A percentile compares a stretch with the other conserved stretches of the same genome.
These are phyloP conservation scores for Escallonia herrerae DNA, from an alignment of 129 eudicot species.

Conservation along the genomic window DNA sequence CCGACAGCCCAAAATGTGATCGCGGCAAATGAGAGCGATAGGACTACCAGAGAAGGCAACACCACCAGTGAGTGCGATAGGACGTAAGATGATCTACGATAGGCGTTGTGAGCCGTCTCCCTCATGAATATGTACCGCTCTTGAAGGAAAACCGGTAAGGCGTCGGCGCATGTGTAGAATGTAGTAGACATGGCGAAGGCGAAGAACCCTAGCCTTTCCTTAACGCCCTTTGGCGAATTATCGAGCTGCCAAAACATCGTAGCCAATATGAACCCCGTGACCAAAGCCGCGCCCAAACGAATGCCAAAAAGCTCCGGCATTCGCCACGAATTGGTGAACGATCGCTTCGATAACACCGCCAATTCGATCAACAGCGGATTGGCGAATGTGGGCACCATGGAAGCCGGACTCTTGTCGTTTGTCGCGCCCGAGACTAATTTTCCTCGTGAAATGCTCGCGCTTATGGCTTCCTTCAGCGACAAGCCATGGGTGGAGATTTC, in stretches of 20 bases:
- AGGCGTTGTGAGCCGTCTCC: conserved; percentile 91
- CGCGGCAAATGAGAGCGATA: conserved; percentile 54
- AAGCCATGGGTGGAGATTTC: conserved; percentile 36
- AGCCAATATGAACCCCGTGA: conserved; percentile 83
- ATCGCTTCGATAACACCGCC: conserved; percentile 45
- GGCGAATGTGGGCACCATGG: conserved; percentile 77
- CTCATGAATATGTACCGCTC: conserved; percentile 95
- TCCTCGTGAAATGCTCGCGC: conserved; percentile 79
- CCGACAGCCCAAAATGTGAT: conserved; percentile 83
- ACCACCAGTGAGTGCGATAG: conserved; percentile 61
- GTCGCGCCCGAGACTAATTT: conserved; percentile 86
- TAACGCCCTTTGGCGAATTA: conserved; percentile 71
- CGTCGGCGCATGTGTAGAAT: conserved; percentile 91
- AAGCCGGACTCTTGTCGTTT: conserved; percentile 24
- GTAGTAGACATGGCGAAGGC: conserved; percentile 98
- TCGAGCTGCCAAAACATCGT: conserved; percentile 89
- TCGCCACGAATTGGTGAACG: conserved; percentile 55
- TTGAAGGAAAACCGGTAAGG: conserved; percentile 83
- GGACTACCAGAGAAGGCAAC: conserved; percentile 43
- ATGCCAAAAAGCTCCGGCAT: conserved; percentile 78
- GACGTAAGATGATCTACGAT: conserved; percentile 74
- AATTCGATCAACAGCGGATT: conserved; percentile 74
- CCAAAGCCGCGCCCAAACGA: conserved; percentile 63
- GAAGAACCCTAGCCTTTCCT: conserved; percentile 77
- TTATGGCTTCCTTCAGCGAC: conserved; percentile 78